Conservation (phyloP, 345 rosid genomes). For the Euphorbia peplus region DNA sequence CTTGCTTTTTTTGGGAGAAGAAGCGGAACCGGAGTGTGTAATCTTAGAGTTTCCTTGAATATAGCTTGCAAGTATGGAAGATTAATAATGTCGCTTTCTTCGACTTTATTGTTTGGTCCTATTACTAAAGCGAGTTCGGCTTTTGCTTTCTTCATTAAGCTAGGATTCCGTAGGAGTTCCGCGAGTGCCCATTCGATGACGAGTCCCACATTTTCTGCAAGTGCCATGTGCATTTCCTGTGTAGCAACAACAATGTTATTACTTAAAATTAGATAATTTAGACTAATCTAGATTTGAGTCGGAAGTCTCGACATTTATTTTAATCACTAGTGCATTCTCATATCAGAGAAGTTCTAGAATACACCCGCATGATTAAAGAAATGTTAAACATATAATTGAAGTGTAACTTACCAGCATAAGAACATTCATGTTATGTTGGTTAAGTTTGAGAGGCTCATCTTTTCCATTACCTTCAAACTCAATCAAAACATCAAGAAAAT, state of each 20-base stretch:
- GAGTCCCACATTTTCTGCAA: conserved; percentile 57
- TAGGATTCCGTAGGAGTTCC: conserved; percentile 50
- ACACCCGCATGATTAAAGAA: no score
- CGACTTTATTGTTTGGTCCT: conserved; percentile 39
- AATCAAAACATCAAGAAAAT: conserved; percentile 52
- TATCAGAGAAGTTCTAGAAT: no score
- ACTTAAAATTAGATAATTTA: no score
- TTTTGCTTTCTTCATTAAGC: conserved; percentile 42
- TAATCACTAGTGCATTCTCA: no score
- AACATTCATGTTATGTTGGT: conserved; percentile 30
- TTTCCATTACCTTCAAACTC: conserved; percentile 45
- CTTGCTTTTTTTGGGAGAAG: conserved; percentile 50
- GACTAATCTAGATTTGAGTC: no score
- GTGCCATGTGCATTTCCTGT: conserved; percentile 65
- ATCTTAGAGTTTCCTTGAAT: conserved; percentile 45
- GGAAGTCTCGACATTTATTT: no score
- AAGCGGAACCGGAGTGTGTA: conserved; percentile 60
- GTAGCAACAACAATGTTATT: no score
- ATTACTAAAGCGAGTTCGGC: conserved; percentile 43
- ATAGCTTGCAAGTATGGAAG: conserved; percentile 56
- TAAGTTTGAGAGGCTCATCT: conserved; percentile 42
- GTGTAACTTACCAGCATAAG: conserved; percentile 47
- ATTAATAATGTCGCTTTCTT: conserved; percentile 47
- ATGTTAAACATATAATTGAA: background rate
- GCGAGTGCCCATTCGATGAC: conserved; percentile 69